Percentiles rank a stretch among this genome's conserved stretches.
Evolutionary conservation across 306 rosid species (phyloP).

Genomic region (Abrus pulchellus): DNA sequence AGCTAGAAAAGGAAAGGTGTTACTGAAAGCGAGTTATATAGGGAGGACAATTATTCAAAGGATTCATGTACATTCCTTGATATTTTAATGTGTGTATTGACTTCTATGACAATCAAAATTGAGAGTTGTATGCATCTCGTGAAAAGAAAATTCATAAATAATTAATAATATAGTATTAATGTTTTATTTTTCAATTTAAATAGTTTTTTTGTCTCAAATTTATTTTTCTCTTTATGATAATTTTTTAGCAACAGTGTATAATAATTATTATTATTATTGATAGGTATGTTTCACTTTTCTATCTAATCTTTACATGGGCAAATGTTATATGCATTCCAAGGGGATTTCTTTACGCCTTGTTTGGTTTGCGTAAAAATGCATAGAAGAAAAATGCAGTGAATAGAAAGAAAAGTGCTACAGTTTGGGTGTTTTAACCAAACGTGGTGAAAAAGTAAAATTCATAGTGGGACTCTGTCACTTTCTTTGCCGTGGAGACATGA

Average conservation of each 20-base stretch:
- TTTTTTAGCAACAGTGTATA: no score
- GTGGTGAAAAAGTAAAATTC: no score
- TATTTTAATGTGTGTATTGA: conserved; percentile 8
- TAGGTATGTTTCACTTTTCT: not conserved
- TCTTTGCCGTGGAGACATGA: no score
- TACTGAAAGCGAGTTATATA: not conserved
- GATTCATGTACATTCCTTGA: not conserved
- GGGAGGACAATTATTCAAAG: conserved; percentile 4
- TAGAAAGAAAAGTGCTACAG: no score
- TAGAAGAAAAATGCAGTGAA: no score
- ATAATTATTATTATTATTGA: not conserved
- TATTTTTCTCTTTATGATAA: not conserved
- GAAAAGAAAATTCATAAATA: not conserved
- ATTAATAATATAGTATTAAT: not conserved
- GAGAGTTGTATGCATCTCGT: not conserved
- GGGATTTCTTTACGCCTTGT: no score
- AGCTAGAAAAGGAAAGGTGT: not conserved
- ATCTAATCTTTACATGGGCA: not conserved
- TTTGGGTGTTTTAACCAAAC: no score
- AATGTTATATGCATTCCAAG: not conserved
- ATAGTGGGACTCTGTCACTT: no score
- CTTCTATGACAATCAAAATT: not conserved
- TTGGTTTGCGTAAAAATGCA: no score
- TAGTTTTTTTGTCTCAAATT: not conserved
- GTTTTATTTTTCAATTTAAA: not conserved